phyloP scores from a whole-genome alignment of 2,329 filamentous ascomycete genomes.

The Xylaria polymorpha region DNA sequence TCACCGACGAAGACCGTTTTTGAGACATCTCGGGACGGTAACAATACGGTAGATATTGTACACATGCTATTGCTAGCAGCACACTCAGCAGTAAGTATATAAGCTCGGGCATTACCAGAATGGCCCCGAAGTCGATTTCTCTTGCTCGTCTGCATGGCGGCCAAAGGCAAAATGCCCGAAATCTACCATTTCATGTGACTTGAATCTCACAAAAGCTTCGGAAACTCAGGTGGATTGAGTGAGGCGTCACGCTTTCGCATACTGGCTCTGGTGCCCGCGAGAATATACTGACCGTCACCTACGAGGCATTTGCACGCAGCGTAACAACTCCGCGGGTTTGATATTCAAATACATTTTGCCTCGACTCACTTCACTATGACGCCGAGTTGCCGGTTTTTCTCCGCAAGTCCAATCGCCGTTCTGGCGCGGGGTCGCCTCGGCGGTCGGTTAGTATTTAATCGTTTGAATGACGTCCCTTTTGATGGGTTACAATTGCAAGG shows the following conservation, averaged over 20 bases:
- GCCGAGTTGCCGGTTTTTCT: conserved; percentile 50
- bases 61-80: no score
- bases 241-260: neutral
- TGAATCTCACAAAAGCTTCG: neutral
- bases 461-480: conserved; percentile 9
- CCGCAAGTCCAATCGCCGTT: conserved; percentile 41
- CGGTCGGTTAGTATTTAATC: neutral
- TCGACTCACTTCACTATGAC: conserved; percentile 21
- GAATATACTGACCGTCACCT: neutral
- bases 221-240: neutral
- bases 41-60: neutral
- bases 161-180: neutral
- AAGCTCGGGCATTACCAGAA: neutral
- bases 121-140: neutral
- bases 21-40: neutral
- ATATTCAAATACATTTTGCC: conserved; percentile 1
- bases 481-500: neutral
- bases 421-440: conserved; percentile 37
- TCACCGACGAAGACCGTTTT: neutral
- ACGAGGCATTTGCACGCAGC: neutral
- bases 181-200: neutral
- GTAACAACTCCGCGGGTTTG: conserved; percentile 18
- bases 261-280: neutral
- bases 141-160: neutral
- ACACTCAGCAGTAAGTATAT: no score